Base-by-base conservation (phyloP, 441 rosid species). In the Euphorbia schlechtendalii region DNA sequence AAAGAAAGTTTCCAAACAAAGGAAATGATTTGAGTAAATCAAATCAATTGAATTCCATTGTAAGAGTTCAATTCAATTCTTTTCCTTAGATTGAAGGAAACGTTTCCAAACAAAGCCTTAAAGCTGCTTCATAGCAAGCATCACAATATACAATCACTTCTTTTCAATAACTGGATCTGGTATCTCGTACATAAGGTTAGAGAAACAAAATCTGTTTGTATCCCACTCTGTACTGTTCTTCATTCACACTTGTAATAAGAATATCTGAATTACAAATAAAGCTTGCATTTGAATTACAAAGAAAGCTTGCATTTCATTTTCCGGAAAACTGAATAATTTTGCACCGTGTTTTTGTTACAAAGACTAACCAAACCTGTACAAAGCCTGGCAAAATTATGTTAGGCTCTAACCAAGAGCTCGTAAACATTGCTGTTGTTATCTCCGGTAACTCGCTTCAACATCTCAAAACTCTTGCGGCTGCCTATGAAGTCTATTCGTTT, bases 321-420 rank as follows among this genome's bases (percentile, higher is more conserved):
- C 10, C 21, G 45, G 20, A 60, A 38, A 68, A 34, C 20, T 40
- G 32, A 25, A 53, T 7, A 27, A 38, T 14, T 40, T 62, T 17
- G 41, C 45, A 41, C 45, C 1, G 4, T 45, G 1, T 45, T 3
- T 45, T 45, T 15, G 18, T 45, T 45, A 45, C 21, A 18, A 17
- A 17, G 24, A 18, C 32, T 45, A n/a, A 27, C 2, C 17, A 40
- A 57, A 27, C 28, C 43, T 45, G 25, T 34, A 49, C 34, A 18
- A 2, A 22, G 64, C 53, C 53, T 63, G n/a, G 7, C 25, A 15
- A 65, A 6, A 59, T 10, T 28, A 56, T 17, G 34, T 81, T 74
- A 91, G 28, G 99, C 96, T 83, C 96, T 82, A 54, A 89, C 76
- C 76, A 94, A 63, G 64, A 94, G 87, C 81, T 91, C 96, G 46